Percentiles rank a stretch among this genome's conserved stretches.
These are phyloP conservation scores for Yamadazyma friedrichii DNA, from an alignment of 1,139 yeast species.

Conservation along the genomic window DNA sequence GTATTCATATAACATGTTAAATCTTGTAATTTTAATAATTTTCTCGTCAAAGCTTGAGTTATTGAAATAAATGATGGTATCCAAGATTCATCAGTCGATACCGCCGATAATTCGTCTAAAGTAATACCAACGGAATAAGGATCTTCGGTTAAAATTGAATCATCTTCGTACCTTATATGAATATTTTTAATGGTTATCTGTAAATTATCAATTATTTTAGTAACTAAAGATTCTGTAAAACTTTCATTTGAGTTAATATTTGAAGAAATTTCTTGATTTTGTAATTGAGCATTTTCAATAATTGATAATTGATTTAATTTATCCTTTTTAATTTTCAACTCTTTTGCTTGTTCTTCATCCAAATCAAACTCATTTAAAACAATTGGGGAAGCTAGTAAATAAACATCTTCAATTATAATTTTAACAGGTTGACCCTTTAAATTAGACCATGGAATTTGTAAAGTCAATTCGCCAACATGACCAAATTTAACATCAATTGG, in stretches of 20 bases:
- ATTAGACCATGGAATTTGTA: conserved; percentile 97
- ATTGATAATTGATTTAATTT: conserved; percentile 71
- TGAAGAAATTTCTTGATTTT: conserved; percentile 38
- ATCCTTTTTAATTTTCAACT: conserved; percentile 63
- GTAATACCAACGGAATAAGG: conserved; percentile 87
- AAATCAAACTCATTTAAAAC: conserved; percentile 51
- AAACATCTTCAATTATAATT: conserved; percentile 84
- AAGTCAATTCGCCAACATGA: conserved; percentile 81
- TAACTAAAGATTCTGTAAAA: conserved; percentile 82
- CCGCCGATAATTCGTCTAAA: conserved; percentile 83
- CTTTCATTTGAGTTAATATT: conserved; percentile 60
- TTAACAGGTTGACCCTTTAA: conserved; percentile 91
- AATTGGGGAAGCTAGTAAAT: conserved; percentile 75
- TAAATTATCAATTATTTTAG: conserved; percentile 88
- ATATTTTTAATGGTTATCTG: conserved; percentile 93
- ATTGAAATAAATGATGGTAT: conserved; percentile 79
- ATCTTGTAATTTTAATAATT: conserved; percentile 72
- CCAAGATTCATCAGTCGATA: conserved; percentile 87
- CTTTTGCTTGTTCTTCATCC: conserved; percentile 66
- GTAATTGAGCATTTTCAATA: conserved; percentile 44
- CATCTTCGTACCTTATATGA: conserved; percentile 90
- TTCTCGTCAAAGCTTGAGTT: conserved; percentile 66
- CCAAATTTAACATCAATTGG: conserved; percentile 93
- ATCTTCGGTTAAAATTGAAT: conserved; percentile 56
- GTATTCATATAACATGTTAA: conserved; percentile 88